phyloP scores from a whole-genome alignment of 1,284 basidiomycete genomes.

The Apiotrichum gracile region DNA sequence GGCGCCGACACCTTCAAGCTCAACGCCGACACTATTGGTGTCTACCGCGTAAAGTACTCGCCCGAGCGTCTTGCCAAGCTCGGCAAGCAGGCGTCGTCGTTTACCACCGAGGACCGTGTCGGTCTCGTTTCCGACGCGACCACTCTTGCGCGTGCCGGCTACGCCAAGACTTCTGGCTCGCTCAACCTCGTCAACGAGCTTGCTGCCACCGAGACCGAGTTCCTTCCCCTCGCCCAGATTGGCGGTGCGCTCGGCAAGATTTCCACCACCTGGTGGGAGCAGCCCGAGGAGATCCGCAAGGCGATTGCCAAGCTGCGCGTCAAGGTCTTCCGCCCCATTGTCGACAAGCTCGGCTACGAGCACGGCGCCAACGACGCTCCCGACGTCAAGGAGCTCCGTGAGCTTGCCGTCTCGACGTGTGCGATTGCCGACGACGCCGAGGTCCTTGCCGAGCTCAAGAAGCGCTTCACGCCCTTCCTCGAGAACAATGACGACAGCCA shows the following conservation, averaged over 20 bases:
- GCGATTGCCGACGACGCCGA: constrained; percentile 59
- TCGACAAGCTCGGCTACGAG: constrained; percentile 73
- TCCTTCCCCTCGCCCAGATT: constrained; percentile 44
- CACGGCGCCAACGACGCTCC: constrained; percentile 63
- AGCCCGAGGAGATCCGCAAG: constrained; percentile 57
- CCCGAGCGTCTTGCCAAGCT: constrained; percentile 73
- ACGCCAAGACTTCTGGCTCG: constrained; percentile 67
- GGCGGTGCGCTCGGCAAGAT: constrained; percentile 53
- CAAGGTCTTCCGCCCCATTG: constrained; percentile 73
- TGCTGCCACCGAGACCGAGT: constrained; percentile 63
- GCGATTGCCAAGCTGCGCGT: constrained; percentile 60
- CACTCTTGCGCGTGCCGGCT: constrained; percentile 73
- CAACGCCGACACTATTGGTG: constrained; percentile 81
- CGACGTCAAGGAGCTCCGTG: constrained; percentile 70
- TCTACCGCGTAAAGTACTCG: constrained; percentile 82
- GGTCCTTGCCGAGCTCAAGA: constrained; percentile 67
- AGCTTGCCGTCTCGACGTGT: constrained; percentile 64
- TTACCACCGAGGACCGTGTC: constrained; percentile 78
- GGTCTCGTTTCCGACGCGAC: constrained; percentile 78
- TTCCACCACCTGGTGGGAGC: constrained; percentile 79
- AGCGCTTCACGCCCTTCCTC: constrained; percentile 67
- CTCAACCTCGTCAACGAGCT: constrained; percentile 66
- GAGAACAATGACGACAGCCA: constrained; percentile 67
- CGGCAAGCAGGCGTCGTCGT: constrained; percentile 70
- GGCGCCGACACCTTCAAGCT: constrained; percentile 74